Base-by-base conservation (phyloP, 305 asterid species). In the Fraxinus xanthoxyloides region DNA sequence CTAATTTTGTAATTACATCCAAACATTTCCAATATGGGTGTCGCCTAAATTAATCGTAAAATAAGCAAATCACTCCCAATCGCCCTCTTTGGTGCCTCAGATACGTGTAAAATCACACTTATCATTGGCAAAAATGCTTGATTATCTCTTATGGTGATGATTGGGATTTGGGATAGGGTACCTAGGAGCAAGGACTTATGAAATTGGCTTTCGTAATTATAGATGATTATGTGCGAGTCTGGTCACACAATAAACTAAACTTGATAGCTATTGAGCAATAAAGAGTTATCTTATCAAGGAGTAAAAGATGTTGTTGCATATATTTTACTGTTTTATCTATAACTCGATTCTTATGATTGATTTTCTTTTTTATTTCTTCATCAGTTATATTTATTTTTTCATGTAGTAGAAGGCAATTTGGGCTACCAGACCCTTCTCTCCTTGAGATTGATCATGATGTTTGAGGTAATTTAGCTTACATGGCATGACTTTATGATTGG, bases 241-340 rank as follows among this genome's bases (percentile, higher is more conserved):
- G 99, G 99, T 98, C 99, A 17, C 97, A 92, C 73, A 90, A 95
- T 91, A 92, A 87, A 77, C 91, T 86, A 73, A 95, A 95, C 87
- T 86, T 95, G 87, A 93, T 94, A 79, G 95, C 86, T 72, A 98
- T 95, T 43, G 99, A 95, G 82, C 89, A 98, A 97, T 92, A 88
- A 84, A 67, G 82, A 67, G 76, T 73, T 70, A 30, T 69, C 77
- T 77, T 80, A 40, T 51, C 40, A 69, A 36, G 28, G 43, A 76
- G 32, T 28, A 13, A 5, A 10, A 21, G 65, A 73, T 28, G 31
- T 69, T 75, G n/a, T 23, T 83, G 40, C 35, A 10, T 76, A 2
- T 2, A 59, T 34, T 26, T 35, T 19, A 9, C 0, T 12, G 63
- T 80, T 7, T 12, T 30, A 35, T 19, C 2, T 56, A 19, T 75